Evolutionary conservation across 1,139 yeast species (phyloP).

Genomic region (Petasospora rhodanensis): DNA sequence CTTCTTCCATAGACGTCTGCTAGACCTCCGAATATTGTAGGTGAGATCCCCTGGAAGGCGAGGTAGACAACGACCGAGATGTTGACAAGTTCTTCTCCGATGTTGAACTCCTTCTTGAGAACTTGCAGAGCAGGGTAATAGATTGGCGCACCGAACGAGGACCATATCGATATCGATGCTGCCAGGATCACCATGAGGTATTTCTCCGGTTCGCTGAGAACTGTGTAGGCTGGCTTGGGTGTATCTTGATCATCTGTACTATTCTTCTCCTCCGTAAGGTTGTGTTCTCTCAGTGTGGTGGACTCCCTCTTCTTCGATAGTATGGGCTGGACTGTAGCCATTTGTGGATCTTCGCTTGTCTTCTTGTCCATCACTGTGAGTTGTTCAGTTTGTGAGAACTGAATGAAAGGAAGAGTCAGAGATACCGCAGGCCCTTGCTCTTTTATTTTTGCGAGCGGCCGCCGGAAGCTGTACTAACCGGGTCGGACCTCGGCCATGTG

Average conservation of each 20-base stretch:
- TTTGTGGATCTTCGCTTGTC: no score
- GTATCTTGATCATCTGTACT: background rate
- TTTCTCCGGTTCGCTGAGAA: conserved; percentile 35
- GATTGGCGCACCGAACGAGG: conserved; percentile 65
- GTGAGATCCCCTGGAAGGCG: conserved; percentile 65
- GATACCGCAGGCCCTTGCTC: no score
- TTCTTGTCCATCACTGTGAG: no score
- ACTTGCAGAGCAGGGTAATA: conserved; percentile 68
- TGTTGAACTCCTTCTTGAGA: conserved; percentile 46
- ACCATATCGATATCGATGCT: conserved; percentile 49
- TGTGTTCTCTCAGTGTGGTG: no score
- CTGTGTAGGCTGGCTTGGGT: conserved; percentile 21
- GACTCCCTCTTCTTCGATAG: no score
- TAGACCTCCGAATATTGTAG: conserved; percentile 58
- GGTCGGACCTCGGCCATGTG: no score
- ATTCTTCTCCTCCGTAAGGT: no score
- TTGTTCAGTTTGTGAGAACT: no score
- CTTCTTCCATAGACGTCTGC: conserved; percentile 69
- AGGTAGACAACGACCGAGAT: conserved; percentile 68
- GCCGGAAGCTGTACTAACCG: no score
- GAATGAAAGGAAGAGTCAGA: no score
- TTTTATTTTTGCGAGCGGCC: no score
- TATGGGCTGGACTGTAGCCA: no score
- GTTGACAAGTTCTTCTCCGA: conserved; percentile 53
- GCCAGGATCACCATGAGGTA: conserved; percentile 35